Evolutionary conservation across 495 filamentous ascomycete species (phyloP), one percentile per base, ranked within the genome.

Genomic region (Aspergillus asperescens): DNA sequence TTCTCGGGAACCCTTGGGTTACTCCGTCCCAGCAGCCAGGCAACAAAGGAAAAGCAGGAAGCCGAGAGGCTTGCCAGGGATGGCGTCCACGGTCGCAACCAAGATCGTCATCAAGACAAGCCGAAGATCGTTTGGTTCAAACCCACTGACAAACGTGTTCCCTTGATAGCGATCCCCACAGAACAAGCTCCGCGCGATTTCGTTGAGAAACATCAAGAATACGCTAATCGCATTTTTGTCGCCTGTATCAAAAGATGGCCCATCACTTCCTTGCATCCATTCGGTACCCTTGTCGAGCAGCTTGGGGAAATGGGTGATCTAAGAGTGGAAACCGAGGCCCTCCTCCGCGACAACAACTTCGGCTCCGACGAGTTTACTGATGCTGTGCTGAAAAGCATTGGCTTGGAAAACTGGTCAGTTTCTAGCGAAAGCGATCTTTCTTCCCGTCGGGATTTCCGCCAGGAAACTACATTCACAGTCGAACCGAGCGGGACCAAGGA

Each of bases 121-220:
- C 93, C 93, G 32, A 98, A 98, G 83, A 98, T 98, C 72, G 93
- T 98, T 27, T 98, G 93, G 93, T 98, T 98, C 77, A 98, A 98
- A 77, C 93, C 93, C 49, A 98, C 93, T 1, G 93, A 98, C 69
- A 98, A 98, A 79, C 88, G 93, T 61, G 93, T 98, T 38, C 93
- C 94, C 54, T 73, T 98, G 57, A 97, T 98, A 67, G 93, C 93
- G 32, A 98, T 98, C 55, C 93, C 93, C 8, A 98, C 93, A 5
- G 93, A 98, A 69, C 93, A 98, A 68, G 93, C 93, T 8, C 93
- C 93, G 3, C 85, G 90, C 15, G 93, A 97, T 74, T 98, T 98
- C 58, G 93, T 98, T 35, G 93, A 98, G 77, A 95, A 92, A 67
- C 93, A 98, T 66, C 90, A 96, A 66, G 88, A 95, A 6, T 98